Evolutionary conservation across 1,284 basidiomycete species (phyloP), one percentile per base, ranked within the genome.

Genomic region (Amylostereum areolatum): DNA sequence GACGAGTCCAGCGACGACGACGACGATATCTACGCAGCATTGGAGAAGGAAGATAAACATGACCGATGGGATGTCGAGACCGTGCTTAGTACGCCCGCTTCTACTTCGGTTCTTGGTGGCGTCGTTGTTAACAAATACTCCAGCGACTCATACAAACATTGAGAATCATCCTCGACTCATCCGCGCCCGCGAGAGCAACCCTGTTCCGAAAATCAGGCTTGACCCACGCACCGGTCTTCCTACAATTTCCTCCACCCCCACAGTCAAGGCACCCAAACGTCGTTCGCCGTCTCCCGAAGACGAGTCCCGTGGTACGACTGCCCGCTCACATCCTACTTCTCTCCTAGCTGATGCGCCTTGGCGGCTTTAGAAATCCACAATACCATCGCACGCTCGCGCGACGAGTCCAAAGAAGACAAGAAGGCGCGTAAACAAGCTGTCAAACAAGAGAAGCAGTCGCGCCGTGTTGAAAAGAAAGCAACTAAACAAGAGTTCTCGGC

Each of bases 41-140:
- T 77, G 8, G 72, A 81, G 33, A 67, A 77, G 18, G 80, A 82
- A 45, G 80, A 84, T 47, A 81, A 83, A 57, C 83, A 85, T 57
- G 85, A 91, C 53, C 75, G 83, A 53, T 97, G 95, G 94, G 94
- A 98, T 64, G 94, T 91, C 52, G 92, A 97, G 68, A 95, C 91
- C 0, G 89, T 98, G 46, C 72, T 97, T 1, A 85, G 94, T 95
- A 63, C 66, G 88, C 75, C 5, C 28, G n/a, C 27, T 36, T 25
- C 36, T 9, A 32, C 28, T 48, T 39, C 36, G 18, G 4, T 47
- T 5, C 8, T 5, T 29, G 28, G 6, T 29, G 24, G 33, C 29
- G 30, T 46, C 27, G 24, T 37, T 54, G 41, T 12, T 48, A 33
- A 11, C 36, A n/a, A 9, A 11, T 42, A 31, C 31, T 33, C 24